Conservation (phyloP, 23 red algal species). For the Agarophyton chilense region DNA sequence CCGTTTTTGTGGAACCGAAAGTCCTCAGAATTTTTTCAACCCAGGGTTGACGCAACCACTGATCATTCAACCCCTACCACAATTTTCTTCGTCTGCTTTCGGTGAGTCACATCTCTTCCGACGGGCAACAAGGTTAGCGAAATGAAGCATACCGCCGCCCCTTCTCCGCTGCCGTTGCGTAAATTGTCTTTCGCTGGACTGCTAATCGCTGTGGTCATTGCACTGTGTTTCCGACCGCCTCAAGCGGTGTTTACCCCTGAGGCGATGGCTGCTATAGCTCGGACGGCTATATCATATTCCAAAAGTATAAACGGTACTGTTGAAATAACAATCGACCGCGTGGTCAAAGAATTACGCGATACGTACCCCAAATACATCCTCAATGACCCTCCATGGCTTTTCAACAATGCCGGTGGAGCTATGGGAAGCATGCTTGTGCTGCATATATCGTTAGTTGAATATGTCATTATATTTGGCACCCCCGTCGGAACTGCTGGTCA, state of each 20-base stretch:
- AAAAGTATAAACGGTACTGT: constrained; percentile 1
- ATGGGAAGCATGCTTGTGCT: constrained; percentile 84
- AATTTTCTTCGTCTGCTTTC: too few species aligned
- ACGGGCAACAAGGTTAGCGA: too few species aligned
- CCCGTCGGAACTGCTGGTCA: constrained; percentile 72
- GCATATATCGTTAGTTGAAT: constrained; percentile 68
- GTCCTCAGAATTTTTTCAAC: too few species aligned
- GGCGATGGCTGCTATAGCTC: constrained; percentile 28
- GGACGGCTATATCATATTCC: constrained; percentile 5
- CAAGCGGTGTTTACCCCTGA: constrained; percentile 37
- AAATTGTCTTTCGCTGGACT: neutral
- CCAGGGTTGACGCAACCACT: too few species aligned
- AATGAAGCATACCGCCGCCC: too few species aligned
- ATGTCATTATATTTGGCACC: constrained; percentile 85
- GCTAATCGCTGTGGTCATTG: neutral
- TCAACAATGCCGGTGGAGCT: constrained; percentile 84
- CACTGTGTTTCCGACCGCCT: constrained; percentile 6
- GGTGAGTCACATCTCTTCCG: too few species aligned
- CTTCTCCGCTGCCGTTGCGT: neutral
- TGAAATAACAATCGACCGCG: constrained; percentile 31
- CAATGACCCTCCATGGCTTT: constrained; percentile 61
- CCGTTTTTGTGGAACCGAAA: too few species aligned
- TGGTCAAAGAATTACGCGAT: constrained; percentile 39
- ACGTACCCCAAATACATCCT: constrained; percentile 52
- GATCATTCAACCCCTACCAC: too few species aligned